Percentiles rank a stretch among this genome's conserved stretches.
phyloP scores from a whole-genome alignment of 1,284 basidiomycete genomes.

The Flammula alnicola region DNA sequence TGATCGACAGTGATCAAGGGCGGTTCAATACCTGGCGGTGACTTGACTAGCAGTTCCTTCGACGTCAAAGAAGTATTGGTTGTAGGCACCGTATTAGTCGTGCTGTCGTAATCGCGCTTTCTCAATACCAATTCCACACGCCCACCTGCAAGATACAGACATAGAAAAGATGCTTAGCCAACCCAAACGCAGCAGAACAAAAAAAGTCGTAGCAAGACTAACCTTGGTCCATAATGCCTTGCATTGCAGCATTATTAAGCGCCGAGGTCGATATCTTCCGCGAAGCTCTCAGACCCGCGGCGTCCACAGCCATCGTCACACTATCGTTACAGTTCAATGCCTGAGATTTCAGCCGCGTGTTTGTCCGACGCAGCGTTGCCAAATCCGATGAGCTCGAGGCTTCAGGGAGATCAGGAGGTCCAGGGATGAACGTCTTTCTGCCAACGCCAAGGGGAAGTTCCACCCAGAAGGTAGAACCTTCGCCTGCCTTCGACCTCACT shows the following conservation, averaged over 20 bases:
- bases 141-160: conserved; percentile 47
- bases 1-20: neutral
- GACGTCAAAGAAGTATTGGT: neutral
- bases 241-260: conserved; percentile 53
- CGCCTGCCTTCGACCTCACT: conserved; percentile 62
- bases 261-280: conserved; percentile 27
- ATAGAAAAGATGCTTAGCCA: neutral
- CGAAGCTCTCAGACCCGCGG: conserved; percentile 32
- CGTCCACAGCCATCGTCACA: conserved; percentile 34
- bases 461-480: conserved; percentile 80
- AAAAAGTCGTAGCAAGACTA: conserved; percentile 20
- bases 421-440: conserved; percentile 34
- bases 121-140: conserved; percentile 61
- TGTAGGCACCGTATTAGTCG: neutral
- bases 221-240: conserved; percentile 76
- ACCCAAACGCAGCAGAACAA: too few relatives aligned
- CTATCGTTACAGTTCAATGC: conserved; percentile 24
- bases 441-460: conserved; percentile 66
- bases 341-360: conserved; percentile 4
- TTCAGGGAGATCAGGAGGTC: conserved; percentile 28
- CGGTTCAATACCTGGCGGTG: neutral
- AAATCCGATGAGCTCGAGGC: conserved; percentile 20
- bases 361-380: conserved; percentile 22
- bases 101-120: conserved; percentile 31
- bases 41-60: conserved; percentile 4